A percentile compares a stretch with the other conserved stretches of the same genome.
Evolutionary conservation across 306 rosid species (phyloP).

Genomic region (Prosopis cineraria): DNA sequence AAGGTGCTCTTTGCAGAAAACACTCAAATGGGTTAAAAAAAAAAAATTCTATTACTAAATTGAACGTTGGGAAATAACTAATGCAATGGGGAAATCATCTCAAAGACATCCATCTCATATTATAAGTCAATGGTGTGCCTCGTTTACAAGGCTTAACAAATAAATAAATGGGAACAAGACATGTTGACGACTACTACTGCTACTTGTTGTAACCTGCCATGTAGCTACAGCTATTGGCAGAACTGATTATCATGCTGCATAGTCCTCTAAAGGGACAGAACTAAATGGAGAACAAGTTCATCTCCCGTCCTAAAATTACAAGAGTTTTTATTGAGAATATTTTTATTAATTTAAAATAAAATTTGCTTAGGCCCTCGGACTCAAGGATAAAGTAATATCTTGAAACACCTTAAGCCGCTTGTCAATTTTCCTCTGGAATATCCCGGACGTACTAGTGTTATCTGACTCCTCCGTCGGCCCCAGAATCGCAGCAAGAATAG

Average conservation of each 20-base stretch:
- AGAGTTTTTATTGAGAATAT: slow-evolving; percentile 26
- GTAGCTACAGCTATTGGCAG: slow-evolving; percentile 21
- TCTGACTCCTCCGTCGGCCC: slow-evolving; percentile 48
- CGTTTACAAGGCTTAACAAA: not conserved
- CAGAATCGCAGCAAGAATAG: slow-evolving; percentile 75
- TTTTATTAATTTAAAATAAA: not conserved
- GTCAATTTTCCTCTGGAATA: slow-evolving; percentile 56
- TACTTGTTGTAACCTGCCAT: not conserved
- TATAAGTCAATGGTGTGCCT: not conserved
- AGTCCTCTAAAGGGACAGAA: slow-evolving; percentile 28
- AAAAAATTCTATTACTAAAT: not conserved
- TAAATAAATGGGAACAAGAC: not conserved
- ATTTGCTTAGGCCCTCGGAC: slow-evolving; percentile 74
- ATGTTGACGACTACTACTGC: not conserved
- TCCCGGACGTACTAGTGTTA: slow-evolving; percentile 23
- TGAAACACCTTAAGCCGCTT: slow-evolving; percentile 89
- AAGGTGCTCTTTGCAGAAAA: too few relatives aligned
- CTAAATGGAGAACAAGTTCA: slow-evolving; percentile 91
- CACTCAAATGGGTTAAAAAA: too few relatives aligned
- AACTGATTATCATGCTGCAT: slow-evolving; percentile 1
- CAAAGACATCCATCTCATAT: not conserved
- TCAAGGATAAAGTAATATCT: slow-evolving; percentile 84
- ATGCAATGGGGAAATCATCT: not conserved
- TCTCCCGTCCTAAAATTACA: slow-evolving; percentile 73
- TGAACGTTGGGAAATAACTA: not conserved